Conservation (phyloP, 495 filamentous ascomycete genomes). For the Stereocaulon alpinum region DNA sequence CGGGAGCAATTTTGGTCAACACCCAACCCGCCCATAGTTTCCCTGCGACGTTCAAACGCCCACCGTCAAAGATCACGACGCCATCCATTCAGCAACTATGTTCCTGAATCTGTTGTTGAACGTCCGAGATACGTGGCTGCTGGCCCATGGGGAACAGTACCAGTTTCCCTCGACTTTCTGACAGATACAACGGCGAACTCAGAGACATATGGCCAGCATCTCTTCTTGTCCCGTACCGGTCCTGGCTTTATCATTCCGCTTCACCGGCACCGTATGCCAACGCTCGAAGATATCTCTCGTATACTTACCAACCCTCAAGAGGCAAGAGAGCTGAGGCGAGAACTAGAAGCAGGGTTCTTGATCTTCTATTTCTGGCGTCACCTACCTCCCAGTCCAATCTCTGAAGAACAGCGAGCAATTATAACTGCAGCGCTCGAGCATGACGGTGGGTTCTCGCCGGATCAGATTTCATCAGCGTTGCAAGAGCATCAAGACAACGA, state of each 20-base stretch:
- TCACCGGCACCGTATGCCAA: slow-evolving; percentile 33
- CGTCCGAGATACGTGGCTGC: slow-evolving; percentile 2
- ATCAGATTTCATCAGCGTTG: background rate
- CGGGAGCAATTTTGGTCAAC: slow-evolving; percentile 31
- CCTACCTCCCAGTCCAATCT: slow-evolving; percentile 26
- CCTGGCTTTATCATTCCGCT: background rate
- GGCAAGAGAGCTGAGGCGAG: slow-evolving; percentile 39
- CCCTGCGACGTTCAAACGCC: slow-evolving; percentile 40
- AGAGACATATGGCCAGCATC: background rate
- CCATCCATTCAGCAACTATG: background rate
- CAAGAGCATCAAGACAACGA: background rate
- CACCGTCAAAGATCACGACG: slow-evolving; percentile 25
- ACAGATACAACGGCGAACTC: background rate
- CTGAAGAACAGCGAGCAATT: background rate
- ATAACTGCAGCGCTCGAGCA: background rate
- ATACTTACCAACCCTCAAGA: slow-evolving; percentile 33
- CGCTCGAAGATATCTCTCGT: slow-evolving; percentile 37
- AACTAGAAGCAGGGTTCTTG: slow-evolving; percentile 42
- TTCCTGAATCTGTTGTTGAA: background rate
- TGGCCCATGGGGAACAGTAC: slow-evolving; percentile 6
- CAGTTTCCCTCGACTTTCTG: slow-evolving; percentile 7
- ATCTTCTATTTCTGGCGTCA: slow-evolving; percentile 41
- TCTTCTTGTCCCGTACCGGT: background rate
- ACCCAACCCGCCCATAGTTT: slow-evolving; percentile 6
- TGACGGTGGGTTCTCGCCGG: background rate